A percentile compares a stretch with the other conserved stretches of the same genome.
These are phyloP conservation scores for Beauveria australis DNA, from an alignment of 2,329 filamentous ascomycete genomes.

Conservation along the genomic window DNA sequence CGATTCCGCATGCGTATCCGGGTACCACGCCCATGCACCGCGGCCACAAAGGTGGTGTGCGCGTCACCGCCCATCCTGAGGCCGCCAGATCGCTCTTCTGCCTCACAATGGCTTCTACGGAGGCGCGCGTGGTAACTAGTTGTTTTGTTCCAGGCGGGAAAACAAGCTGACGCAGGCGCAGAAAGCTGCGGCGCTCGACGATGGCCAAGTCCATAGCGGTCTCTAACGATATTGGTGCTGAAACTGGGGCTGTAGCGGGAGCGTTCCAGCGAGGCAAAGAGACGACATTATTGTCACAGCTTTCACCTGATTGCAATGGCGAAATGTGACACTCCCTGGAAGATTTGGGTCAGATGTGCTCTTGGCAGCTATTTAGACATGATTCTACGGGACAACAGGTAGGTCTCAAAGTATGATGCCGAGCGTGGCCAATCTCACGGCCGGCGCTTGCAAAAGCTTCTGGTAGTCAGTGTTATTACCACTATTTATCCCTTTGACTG, in stretches of 20 bases:
- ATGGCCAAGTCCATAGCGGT: not conserved
- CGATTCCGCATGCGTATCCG: not conserved
- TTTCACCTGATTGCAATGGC: too few relatives aligned
- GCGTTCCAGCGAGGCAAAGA: not conserved
- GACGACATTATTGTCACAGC: not conserved
- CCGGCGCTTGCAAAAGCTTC: too few relatives aligned
- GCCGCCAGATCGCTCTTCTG: not conserved
- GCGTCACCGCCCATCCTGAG: not conserved
- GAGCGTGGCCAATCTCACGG: too few relatives aligned
- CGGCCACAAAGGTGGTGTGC: not conserved
- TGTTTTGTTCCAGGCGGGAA: not conserved
- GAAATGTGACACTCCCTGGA: too few relatives aligned
- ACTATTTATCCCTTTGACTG: too few relatives aligned
- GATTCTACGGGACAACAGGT: too few relatives aligned
- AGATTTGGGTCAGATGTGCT: too few relatives aligned
- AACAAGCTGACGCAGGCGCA: too few relatives aligned
- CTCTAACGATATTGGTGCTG: not conserved
- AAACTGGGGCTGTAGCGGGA: not conserved
- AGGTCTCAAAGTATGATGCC: too few relatives aligned
- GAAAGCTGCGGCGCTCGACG: not conserved
- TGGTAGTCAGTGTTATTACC: too few relatives aligned
- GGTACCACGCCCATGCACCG: conserved; percentile 8
- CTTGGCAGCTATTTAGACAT: not conserved
- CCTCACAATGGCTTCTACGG: not conserved
- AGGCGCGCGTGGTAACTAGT: not conserved